These are phyloP conservation scores for Diaporthe nobilis DNA, from an alignment of 2,329 filamentous ascomycete genomes.

Conservation along the genomic window DNA sequence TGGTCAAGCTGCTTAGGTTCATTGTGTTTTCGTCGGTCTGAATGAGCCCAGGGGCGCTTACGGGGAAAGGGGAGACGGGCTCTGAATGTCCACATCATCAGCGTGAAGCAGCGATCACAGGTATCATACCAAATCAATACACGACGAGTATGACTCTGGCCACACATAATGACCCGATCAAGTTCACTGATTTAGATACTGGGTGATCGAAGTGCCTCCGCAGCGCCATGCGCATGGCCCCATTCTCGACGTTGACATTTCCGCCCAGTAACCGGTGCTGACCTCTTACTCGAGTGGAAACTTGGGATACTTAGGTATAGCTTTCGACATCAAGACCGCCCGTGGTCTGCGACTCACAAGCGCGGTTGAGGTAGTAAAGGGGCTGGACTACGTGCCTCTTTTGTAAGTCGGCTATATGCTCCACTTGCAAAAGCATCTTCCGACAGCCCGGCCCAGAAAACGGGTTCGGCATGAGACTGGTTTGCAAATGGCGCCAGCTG, in stretches of 20 bases:
- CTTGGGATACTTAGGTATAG: neutral
- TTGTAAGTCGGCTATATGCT: slow-evolving; percentile 34
- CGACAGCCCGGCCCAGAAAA: neutral
- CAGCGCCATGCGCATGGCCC: neutral
- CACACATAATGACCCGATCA: neutral
- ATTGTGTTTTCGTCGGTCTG: neutral
- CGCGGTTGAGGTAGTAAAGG: neutral
- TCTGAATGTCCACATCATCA: neutral
- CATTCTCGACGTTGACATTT: too few relatives aligned
- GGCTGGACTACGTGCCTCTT: too few relatives aligned
- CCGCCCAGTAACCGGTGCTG: too few relatives aligned
- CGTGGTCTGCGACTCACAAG: neutral
- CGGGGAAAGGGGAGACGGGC: too few relatives aligned
- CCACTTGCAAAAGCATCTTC: slow-evolving; percentile 28
- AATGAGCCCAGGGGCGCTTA: neutral
- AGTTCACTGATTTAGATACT: neutral
- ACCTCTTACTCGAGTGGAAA: neutral
- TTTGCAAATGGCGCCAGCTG: slow-evolving; percentile 14
- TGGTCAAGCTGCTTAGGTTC: neutral
- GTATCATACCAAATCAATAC: neutral
- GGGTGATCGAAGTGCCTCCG: neutral
- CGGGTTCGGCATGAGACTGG: neutral
- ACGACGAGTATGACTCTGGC: neutral
- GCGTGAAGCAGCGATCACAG: slow-evolving; percentile 1
- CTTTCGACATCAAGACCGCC: neutral